These are phyloP conservation scores for Aureobasidium leucospermi DNA, from an alignment of 2,329 filamentous ascomycete genomes.

Conservation along the genomic window DNA sequence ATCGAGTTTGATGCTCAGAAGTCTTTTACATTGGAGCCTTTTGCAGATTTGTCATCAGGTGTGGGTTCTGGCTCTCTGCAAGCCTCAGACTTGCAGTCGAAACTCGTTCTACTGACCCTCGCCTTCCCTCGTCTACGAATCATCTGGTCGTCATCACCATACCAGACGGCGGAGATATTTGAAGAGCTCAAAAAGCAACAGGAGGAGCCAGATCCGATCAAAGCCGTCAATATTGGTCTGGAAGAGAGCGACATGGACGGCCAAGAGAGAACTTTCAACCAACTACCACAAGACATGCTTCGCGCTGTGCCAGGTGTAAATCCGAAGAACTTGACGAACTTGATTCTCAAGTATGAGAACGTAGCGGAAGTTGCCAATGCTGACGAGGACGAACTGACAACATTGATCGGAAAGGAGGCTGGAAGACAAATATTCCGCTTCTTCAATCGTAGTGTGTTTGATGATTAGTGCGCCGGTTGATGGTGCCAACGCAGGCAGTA, in stretches of 20 bases:
- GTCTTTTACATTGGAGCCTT: slow-evolving; percentile 77
- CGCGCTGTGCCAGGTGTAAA: slow-evolving; percentile 76
- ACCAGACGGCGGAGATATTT: slow-evolving; percentile 96
- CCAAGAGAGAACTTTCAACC: slow-evolving; percentile 65
- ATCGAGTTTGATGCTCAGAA: slow-evolving; percentile 98
- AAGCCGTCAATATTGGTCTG: slow-evolving; percentile 75
- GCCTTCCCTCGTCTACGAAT: slow-evolving; percentile 85
- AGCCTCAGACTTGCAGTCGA: slow-evolving; percentile 76
- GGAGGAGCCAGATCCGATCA: slow-evolving; percentile 81
- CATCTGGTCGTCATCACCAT: slow-evolving; percentile 88
- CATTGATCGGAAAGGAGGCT: slow-evolving; percentile 68
- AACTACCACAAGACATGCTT: slow-evolving; percentile 86
- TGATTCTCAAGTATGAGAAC: slow-evolving; percentile 68
- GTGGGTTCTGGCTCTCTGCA: slow-evolving; percentile 55
- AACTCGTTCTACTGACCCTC: slow-evolving; percentile 84
- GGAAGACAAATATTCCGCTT: slow-evolving; percentile 72
- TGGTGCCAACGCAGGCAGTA: background rate
- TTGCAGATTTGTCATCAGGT: slow-evolving; percentile 48
- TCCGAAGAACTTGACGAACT: slow-evolving; percentile 64
- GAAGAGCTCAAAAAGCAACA: slow-evolving; percentile 85
- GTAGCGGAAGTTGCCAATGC: slow-evolving; percentile 82
- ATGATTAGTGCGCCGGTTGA: slow-evolving; percentile 24
- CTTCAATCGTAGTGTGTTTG: slow-evolving; percentile 61
- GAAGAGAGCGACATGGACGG: slow-evolving; percentile 47
- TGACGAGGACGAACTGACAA: slow-evolving; percentile 62